Evolutionary conservation across 768 basidiomycete species (phyloP).

Genomic region (Lactarius evosmus): DNA sequence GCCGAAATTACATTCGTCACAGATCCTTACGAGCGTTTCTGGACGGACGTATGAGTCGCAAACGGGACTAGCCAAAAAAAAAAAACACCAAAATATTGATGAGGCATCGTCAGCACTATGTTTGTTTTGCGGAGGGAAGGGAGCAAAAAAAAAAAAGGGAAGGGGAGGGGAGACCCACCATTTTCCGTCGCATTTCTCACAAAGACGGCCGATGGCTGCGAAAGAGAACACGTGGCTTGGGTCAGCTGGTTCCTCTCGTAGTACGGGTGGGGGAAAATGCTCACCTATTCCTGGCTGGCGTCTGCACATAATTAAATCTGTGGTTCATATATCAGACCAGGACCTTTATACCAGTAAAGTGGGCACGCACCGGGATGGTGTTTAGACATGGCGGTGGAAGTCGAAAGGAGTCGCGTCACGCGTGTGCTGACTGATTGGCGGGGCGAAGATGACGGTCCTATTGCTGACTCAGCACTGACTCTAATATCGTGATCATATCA

Average conservation of each 20-base stretch:
- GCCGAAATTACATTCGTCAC: slow-evolving; percentile 99
- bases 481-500: too few species aligned
- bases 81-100: too few species aligned
- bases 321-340: neutral
- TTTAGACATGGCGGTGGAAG: slow-evolving; percentile 34
- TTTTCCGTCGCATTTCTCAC: slow-evolving; percentile 99
- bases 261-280: slow-evolving; percentile 27
- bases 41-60: slow-evolving; percentile 99
- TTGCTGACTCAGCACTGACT: slow-evolving; percentile 14
- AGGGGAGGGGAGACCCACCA: slow-evolving; percentile 56
- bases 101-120: neutral
- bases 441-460: neutral
- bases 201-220: slow-evolving; percentile 92
- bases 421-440: neutral
- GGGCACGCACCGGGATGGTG: slow-evolving; percentile 36
- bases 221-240: neutral
- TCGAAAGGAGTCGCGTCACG: neutral
- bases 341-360: neutral
- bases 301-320: slow-evolving; percentile 98
- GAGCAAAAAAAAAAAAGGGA: neutral
- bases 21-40: slow-evolving; percentile 95
- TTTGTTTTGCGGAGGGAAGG: neutral
- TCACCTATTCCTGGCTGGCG: slow-evolving; percentile 95
- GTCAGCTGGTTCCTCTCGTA: slow-evolving; percentile 4
- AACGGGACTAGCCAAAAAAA: slow-evolving; percentile 62